phyloP scores from a whole-genome alignment of 371 early-diverging fungal genomes.

The Capillidium rhysosporum region DNA sequence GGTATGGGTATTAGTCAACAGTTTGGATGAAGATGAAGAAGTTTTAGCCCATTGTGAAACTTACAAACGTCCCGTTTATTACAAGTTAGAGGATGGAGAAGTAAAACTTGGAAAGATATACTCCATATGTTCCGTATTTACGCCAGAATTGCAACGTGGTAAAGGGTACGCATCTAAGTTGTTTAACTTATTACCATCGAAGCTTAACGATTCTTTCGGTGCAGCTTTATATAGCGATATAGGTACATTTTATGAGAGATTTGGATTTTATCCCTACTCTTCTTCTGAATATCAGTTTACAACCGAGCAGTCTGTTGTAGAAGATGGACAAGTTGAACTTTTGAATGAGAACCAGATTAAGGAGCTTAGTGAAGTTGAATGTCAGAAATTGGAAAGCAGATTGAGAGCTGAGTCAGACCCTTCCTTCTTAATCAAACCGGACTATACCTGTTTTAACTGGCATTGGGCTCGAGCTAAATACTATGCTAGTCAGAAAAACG shows the following conservation, averaged over 20 bases:
- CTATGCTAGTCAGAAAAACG: neutral
- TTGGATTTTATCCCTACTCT: conserved; percentile 15
- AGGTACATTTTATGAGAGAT: conserved; percentile 17
- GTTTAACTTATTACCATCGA: conserved; percentile 12
- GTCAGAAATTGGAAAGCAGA: neutral
- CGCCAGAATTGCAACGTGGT: conserved; percentile 13
- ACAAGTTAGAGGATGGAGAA: conserved; percentile 6
- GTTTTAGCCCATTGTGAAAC: conserved; percentile 14
- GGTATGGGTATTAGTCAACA: conserved; percentile 18
- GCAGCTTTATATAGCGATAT: conserved; percentile 19
- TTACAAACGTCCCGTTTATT: conserved; percentile 13
- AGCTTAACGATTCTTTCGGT: conserved; percentile 7
- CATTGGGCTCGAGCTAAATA: neutral
- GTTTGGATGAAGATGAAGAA: conserved; percentile 8
- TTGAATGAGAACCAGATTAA: conserved; percentile 1
- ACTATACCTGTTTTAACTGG: conserved; percentile 4
- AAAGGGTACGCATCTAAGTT: conserved; percentile 16
- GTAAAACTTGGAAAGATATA: conserved; percentile 11
- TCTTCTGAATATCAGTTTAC: conserved; percentile 2
- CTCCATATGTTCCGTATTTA: conserved; percentile 20
- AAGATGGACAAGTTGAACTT: neutral
- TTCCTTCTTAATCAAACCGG: conserved; percentile 1
- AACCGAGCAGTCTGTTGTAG: neutral
- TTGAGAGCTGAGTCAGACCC: neutral
- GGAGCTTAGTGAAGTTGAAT: conserved; percentile 2